These are phyloP conservation scores for Blastobotrys ciferrii DNA, from an alignment of 1,139 yeast genomes.

Conservation along the genomic window DNA sequence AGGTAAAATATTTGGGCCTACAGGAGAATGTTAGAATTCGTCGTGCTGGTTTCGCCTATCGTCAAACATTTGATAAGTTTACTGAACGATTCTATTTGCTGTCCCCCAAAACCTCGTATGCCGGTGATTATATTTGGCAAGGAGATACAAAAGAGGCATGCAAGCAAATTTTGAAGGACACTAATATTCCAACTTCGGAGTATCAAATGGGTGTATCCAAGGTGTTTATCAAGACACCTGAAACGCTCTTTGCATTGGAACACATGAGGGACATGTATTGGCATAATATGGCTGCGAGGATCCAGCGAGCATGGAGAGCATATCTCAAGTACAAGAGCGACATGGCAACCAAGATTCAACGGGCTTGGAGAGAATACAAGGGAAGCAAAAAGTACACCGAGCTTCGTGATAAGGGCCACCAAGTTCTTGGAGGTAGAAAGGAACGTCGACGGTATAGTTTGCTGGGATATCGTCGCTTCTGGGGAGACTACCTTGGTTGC, in stretches of 20 bases:
- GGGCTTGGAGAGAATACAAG: constrained; percentile 75
- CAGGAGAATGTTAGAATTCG: constrained; percentile 96
- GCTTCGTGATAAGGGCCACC: constrained; percentile 79
- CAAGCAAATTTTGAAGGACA: constrained; percentile 69
- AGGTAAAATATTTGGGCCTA: constrained; percentile 91
- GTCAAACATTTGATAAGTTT: constrained; percentile 95
- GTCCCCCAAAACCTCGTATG: constrained; percentile 89
- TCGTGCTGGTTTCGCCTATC: constrained; percentile 98
- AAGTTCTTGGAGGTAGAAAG: constrained; percentile 67
- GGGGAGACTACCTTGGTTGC: constrained; percentile 92
- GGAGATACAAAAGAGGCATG: constrained; percentile 88
- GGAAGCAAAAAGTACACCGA: constrained; percentile 79
- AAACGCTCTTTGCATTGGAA: constrained; percentile 91
- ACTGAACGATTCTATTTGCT: constrained; percentile 93
- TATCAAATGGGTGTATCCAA: constrained; percentile 93
- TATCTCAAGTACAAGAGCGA: constrained; percentile 78
- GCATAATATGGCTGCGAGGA: constrained; percentile 97
- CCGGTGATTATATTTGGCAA: constrained; percentile 95
- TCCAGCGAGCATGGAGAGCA: constrained; percentile 95
- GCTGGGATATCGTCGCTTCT: constrained; percentile 83
- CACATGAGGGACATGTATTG: constrained; percentile 96
- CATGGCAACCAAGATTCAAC: constrained; percentile 82
- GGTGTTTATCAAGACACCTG: constrained; percentile 95
- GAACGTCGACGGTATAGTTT: constrained; percentile 88
- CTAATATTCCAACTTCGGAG: constrained; percentile 77